Evolutionary conservation across 306 rosid genomes (phyloP).

Genomic region (Trichosanthes truncata): DNA sequence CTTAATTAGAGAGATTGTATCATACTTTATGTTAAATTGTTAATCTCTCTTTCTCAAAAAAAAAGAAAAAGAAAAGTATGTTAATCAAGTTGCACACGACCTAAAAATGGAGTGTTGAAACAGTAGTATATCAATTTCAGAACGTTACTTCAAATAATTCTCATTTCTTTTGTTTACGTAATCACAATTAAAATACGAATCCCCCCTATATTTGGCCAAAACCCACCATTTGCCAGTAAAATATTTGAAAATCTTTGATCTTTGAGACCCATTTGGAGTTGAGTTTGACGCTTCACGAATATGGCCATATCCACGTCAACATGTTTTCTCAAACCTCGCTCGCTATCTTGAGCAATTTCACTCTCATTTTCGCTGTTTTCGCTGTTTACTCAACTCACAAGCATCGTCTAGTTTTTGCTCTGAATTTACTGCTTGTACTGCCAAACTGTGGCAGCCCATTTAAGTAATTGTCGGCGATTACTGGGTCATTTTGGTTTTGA

Average conservation of each 20-base stretch:
- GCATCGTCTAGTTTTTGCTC: conserved; percentile 16
- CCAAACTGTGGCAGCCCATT: neutral
- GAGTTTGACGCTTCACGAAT: neutral
- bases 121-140: neutral
- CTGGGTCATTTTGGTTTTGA: neutral
- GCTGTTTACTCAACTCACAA: conserved; percentile 20
- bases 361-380: conserved; percentile 1
- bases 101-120: neutral
- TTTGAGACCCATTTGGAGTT: neutral
- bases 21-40: neutral
- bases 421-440: conserved; percentile 5
- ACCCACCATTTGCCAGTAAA: neutral
- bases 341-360: neutral
- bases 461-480: neutral
- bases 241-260: conserved; percentile 10
- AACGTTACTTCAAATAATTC: neutral
- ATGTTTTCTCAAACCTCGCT: conserved; percentile 1
- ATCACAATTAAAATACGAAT: neutral
- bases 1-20: neutral
- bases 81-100: neutral
- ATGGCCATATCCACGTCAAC: conserved; percentile 24
- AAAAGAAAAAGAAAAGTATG: neutral
- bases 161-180: neutral
- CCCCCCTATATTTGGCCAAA: neutral
- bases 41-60: too few species aligned